Evolutionary conservation across 768 basidiomycete genomes (phyloP), one percentile per base, ranked within the genome.

Genomic region (Leccinum aurantiacum): DNA sequence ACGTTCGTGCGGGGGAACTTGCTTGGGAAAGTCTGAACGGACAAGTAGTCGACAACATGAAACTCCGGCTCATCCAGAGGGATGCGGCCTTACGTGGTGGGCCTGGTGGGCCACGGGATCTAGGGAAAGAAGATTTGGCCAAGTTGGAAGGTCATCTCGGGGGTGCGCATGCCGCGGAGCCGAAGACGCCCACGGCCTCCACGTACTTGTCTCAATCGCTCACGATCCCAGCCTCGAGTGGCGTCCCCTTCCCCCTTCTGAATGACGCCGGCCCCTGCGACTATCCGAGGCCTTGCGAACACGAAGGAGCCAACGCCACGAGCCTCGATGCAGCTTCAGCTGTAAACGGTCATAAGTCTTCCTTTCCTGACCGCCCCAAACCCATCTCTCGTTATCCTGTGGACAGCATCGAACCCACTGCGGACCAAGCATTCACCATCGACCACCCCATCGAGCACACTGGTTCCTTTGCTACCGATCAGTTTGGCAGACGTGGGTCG

Each of bases 1-100:
- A 92, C 66, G 77, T 83, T 27, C 79, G 88, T 25, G 79, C 81
- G 41, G 84, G 88, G 6, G 74, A 78, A 41, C 65, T 69, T 11
- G 89, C 90, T 14, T 80, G 76, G 65, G 70, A 73, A 50, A 75
- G 75, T 49, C 74, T 93, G 19, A 67, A 88, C 51, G 78, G 78
- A 3, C 78, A 78, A 38, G 70, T 75, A 49, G 68, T 84, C 37
- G 82, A 83, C 55, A 85, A 83, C 37, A 80, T 82, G 75, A 80
- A 77, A 53, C 72, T 90, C 27, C 73, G 70, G 14, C 75, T 83
- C 53, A 75, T 75, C 56, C 76, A 75, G 31, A 75, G 76, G 61
- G 76, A 67, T 55, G 57, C 27, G 27, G 27, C 49, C 48, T 67
- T 68, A 63, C 62, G 61, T 60, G 65, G 66, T 58, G 65, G 63